Conservation (phyloP, 441 rosid species). For the Lepidium campestre region DNA sequence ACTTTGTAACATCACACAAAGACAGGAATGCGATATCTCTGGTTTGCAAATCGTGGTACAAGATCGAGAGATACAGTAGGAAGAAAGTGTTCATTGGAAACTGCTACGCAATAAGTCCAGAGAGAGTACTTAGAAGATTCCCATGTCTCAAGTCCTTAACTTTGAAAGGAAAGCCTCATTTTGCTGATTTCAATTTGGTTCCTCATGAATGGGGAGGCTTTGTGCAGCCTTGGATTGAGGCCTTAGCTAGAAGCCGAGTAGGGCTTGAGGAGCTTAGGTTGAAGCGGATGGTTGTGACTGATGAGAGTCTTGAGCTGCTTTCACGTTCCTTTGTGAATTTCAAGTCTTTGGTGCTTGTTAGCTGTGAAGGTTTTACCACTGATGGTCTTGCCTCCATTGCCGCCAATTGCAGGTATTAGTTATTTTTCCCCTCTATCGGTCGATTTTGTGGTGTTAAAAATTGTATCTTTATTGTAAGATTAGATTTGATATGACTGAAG, state of each 20-base stretch:
- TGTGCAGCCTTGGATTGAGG: constrained; percentile 71
- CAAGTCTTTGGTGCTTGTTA: constrained; percentile 75
- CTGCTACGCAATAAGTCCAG: constrained; percentile 71
- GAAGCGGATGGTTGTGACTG: constrained; percentile 88
- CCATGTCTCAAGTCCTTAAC: constrained; percentile 63
- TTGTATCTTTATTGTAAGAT: background rate
- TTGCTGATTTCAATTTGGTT: constrained; percentile 87
- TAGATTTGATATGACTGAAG: background rate
- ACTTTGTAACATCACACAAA: constrained; percentile 55
- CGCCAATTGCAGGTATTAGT: constrained; percentile 74
- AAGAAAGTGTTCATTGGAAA: constrained; percentile 68
- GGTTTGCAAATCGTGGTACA: constrained; percentile 84
- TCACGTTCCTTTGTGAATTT: constrained; percentile 61
- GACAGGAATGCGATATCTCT: constrained; percentile 79
- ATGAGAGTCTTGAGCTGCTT: constrained; percentile 70
- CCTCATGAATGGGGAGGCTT: constrained; percentile 91
- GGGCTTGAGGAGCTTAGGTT: constrained; percentile 82
- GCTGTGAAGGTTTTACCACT: constrained; percentile 86
- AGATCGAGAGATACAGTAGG: constrained; percentile 68
- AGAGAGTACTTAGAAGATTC: constrained; percentile 57
- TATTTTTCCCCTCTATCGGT: background rate
- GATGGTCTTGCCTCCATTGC: constrained; percentile 90
- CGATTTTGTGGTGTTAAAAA: background rate
- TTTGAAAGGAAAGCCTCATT: constrained; percentile 94
- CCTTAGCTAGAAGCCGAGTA: constrained; percentile 41